Conservation (phyloP, 306 rosid genomes). For the Heteromeles arbutifolia region DNA sequence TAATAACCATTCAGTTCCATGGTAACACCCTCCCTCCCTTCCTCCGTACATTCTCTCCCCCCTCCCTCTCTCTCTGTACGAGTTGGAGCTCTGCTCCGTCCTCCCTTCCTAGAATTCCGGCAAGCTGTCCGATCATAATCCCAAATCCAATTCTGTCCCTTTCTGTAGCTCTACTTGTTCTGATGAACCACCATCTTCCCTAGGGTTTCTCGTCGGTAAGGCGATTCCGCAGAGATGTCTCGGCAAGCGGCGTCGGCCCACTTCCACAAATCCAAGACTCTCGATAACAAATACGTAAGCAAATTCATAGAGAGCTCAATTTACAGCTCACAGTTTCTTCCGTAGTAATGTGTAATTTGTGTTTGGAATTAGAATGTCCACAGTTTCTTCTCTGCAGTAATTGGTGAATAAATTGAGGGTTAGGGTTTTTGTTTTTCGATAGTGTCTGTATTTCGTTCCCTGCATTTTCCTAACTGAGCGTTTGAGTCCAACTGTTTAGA, state of each 20-base stretch:
- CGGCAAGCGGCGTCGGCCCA: slow-evolving; percentile 69
- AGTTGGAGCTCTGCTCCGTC: not conserved
- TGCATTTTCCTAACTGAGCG: not conserved
- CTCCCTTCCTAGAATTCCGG: not conserved
- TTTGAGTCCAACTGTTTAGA: not conserved
- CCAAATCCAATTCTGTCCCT: not conserved
- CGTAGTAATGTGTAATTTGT: not conserved
- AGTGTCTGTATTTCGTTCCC: not conserved
- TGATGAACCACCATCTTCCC: not conserved
- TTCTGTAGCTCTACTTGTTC: not conserved
- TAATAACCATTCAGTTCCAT: too few relatives aligned
- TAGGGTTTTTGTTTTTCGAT: not conserved
- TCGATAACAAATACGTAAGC: slow-evolving; percentile 86
- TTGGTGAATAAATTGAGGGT: not conserved
- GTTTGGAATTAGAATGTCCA: not conserved
- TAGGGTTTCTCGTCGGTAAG: not conserved
- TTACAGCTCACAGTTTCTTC: not conserved
- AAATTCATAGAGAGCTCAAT: not conserved
- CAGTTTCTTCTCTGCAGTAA: not conserved
- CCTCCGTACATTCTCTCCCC: not conserved
- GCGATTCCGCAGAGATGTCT: slow-evolving; percentile 51
- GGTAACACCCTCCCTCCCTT: not conserved
- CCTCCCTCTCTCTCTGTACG: not conserved
- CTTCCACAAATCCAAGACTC: slow-evolving; percentile 87
- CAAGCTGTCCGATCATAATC: not conserved